A percentile compares a stretch with the other conserved stretches of the same genome.
These are phyloP conservation scores for Trametes gibbosa DNA, from an alignment of 768 basidiomycete species.

Conservation along the genomic window DNA sequence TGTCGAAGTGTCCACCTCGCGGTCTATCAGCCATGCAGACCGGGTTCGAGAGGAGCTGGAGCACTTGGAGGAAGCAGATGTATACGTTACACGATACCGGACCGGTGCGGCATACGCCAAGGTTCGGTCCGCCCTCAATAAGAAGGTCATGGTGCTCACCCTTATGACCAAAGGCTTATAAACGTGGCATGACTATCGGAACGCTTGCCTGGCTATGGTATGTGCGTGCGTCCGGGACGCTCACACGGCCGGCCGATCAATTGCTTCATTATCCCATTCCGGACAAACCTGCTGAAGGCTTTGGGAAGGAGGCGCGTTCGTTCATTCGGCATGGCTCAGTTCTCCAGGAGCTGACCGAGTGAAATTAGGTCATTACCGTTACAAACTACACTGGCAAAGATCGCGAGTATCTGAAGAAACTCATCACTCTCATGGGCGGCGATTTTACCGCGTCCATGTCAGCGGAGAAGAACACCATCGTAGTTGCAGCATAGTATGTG, in stretches of 20 bases:
- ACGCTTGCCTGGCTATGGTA: conserved; percentile 84
- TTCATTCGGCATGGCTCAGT: background rate
- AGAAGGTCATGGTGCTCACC: background rate
- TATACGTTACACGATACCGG: conserved; percentile 70
- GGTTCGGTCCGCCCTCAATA: conserved; percentile 38
- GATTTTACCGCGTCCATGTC: conserved; percentile 82
- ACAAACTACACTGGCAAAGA: conserved; percentile 88
- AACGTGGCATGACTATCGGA: conserved; percentile 59
- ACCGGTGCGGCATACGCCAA: conserved; percentile 67
- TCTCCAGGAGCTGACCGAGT: background rate
- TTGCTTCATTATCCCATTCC: conserved; percentile 86
- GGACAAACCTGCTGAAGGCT: conserved; percentile 53
- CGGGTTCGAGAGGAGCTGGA: conserved; percentile 38
- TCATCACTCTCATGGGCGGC: conserved; percentile 76
- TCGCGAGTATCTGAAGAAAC: conserved; percentile 83
- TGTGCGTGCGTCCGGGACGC: conserved; percentile 59
- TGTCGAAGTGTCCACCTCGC: conserved; percentile 28
- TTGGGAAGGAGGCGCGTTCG: conserved; percentile 56
- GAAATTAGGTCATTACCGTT: conserved; percentile 66
- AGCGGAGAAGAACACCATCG: conserved; percentile 61
- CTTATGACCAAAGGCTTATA: conserved; percentile 51
- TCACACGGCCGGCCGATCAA: conserved; percentile 67
- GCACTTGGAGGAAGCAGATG: conserved; percentile 54
- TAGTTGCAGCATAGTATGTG: conserved; percentile 84
- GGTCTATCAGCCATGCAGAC: conserved; percentile 24